Percentiles rank a stretch among this genome's conserved stretches.
Evolutionary conservation across 2,329 filamentous ascomycete species (phyloP).

Genomic region (Aspergillus neoniger): DNA sequence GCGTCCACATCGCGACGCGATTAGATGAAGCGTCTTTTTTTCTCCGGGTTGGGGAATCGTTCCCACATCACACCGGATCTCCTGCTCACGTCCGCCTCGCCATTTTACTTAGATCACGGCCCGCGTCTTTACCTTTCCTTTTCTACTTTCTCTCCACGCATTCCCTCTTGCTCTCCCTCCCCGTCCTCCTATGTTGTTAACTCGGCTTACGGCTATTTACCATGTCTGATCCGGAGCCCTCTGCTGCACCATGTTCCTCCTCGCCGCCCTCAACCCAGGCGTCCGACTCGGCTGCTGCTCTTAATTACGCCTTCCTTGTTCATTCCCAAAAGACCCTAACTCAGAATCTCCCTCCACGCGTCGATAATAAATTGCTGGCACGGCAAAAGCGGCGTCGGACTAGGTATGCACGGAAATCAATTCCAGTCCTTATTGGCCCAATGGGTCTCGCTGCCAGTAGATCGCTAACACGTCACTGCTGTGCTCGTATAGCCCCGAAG

Average conservation of each 20-base stretch:
- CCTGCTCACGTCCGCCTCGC: background rate
- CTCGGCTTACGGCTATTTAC: slow-evolving; percentile 22
- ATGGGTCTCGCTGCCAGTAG: background rate
- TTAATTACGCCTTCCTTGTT: slow-evolving; percentile 59
- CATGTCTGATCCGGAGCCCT: slow-evolving; percentile 41
- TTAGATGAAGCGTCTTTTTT: slow-evolving; percentile 24
- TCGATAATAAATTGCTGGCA: slow-evolving; percentile 61
- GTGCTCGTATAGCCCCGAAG: slow-evolving; percentile 66
- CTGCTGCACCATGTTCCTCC: slow-evolving; percentile 31
- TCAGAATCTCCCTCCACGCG: slow-evolving; percentile 57
- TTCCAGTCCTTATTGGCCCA: slow-evolving; percentile 2
- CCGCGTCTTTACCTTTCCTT: slow-evolving; percentile 10
- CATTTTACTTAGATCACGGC: slow-evolving; percentile 8
- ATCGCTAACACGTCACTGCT: slow-evolving; percentile 10
- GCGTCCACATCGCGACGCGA: slow-evolving; percentile 40
- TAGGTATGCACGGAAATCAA: slow-evolving; percentile 49
- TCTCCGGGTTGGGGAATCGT: slow-evolving; percentile 25
- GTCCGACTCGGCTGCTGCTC: slow-evolving; percentile 35
- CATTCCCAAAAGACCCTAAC: slow-evolving; percentile 60
- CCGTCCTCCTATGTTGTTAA: slow-evolving; percentile 19
- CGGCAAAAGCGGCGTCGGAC: slow-evolving; percentile 64
- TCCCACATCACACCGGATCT: slow-evolving; percentile 16
- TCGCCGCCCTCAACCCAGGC: slow-evolving; percentile 37
- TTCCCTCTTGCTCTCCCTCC: slow-evolving; percentile 10
- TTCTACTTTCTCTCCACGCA: slow-evolving; percentile 6